These are phyloP conservation scores for Nakataea oryzae DNA, from an alignment of 2,329 filamentous ascomycete species.

Conservation along the genomic window DNA sequence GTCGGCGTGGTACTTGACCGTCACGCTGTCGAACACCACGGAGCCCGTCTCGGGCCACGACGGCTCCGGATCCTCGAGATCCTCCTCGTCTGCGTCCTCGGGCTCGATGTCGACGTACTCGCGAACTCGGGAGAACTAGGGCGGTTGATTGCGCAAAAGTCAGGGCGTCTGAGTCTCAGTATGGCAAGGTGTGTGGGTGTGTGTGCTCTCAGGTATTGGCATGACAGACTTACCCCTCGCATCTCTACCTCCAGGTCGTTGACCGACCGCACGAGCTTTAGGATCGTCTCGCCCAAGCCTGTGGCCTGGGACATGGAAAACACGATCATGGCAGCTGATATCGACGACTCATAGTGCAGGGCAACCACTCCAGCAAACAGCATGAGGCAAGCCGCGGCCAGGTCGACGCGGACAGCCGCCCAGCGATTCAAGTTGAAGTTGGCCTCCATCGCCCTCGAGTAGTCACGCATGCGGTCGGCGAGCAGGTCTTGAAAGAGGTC, in stretches of 20 bases:
- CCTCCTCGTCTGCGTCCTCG: background rate
- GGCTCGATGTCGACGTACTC: background rate
- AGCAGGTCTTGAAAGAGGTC: constrained; percentile 16
- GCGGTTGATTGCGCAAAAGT: background rate
- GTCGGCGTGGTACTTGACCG: constrained; percentile 15
- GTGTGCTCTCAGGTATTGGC: too few relatives aligned
- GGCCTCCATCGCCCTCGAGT: constrained; percentile 19
- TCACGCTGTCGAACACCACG: constrained; percentile 17
- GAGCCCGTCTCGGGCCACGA: constrained; percentile 8
- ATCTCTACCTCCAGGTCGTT: constrained; percentile 48
- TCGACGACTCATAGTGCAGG: constrained; percentile 68
- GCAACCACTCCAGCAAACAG: constrained; percentile 81
- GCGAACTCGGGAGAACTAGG: background rate
- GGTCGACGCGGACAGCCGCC: constrained; percentile 79
- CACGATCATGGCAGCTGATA: constrained; percentile 27
- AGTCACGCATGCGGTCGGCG: constrained; percentile 17
- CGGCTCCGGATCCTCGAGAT: constrained; percentile 13
- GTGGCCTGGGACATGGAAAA: constrained; percentile 47
- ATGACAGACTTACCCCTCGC: constrained; percentile 32
- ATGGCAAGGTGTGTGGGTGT: too few relatives aligned
- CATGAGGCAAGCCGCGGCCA: constrained; percentile 74
- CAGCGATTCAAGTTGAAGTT: constrained; percentile 68
- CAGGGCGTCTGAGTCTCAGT: too few relatives aligned
- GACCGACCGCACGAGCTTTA: constrained; percentile 39
- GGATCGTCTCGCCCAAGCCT: constrained; percentile 39